These are phyloP conservation scores for Pouteria campechiana DNA, from an alignment of 179 eudicot species.

Conservation along the genomic window DNA sequence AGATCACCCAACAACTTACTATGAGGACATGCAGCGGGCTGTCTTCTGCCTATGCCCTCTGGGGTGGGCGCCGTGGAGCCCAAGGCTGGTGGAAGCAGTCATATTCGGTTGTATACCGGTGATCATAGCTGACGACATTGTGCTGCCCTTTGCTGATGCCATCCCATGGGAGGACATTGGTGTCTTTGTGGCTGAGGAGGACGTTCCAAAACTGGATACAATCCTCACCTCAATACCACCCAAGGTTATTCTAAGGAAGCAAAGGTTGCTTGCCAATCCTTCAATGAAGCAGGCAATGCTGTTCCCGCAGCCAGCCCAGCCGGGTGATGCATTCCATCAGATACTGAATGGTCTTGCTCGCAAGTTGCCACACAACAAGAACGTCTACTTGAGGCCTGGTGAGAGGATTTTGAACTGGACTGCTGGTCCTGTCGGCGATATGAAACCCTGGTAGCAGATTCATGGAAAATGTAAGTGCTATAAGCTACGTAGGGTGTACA, in stretches of 20 bases:
- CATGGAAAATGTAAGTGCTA: no score
- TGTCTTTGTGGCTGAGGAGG: conserved; percentile 50
- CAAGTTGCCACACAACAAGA: conserved; percentile 45
- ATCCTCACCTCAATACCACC: conserved; percentile 44
- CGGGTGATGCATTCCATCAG: conserved; percentile 80
- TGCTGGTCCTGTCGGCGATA: conserved; percentile 77
- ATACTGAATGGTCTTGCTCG: conserved; percentile 20
- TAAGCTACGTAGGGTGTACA: no score
- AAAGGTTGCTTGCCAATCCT: conserved; percentile 43
- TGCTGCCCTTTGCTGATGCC: conserved; percentile 46
- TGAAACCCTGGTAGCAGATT: conserved; percentile 84
- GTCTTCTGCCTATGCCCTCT: conserved; percentile 72
- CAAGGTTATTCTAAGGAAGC: conserved; percentile 40
- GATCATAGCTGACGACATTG: conserved; percentile 68
- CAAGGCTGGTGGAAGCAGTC: conserved; percentile 70
- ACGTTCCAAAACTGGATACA: conserved; percentile 33
- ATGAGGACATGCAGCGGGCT: no score
- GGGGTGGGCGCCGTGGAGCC: conserved; percentile 99
- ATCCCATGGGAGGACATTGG: conserved; percentile 62
- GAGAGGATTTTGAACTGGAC: conserved; percentile 81
- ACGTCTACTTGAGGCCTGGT: conserved; percentile 44
- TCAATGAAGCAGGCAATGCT: conserved; percentile 38
- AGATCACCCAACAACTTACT: no score
- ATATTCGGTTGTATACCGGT: conserved; percentile 80
- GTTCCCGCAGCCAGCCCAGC: conserved; percentile 18